These are phyloP conservation scores for Leishmania tropica DNA, from an alignment of 208 protist species.

Conservation along the genomic window DNA sequence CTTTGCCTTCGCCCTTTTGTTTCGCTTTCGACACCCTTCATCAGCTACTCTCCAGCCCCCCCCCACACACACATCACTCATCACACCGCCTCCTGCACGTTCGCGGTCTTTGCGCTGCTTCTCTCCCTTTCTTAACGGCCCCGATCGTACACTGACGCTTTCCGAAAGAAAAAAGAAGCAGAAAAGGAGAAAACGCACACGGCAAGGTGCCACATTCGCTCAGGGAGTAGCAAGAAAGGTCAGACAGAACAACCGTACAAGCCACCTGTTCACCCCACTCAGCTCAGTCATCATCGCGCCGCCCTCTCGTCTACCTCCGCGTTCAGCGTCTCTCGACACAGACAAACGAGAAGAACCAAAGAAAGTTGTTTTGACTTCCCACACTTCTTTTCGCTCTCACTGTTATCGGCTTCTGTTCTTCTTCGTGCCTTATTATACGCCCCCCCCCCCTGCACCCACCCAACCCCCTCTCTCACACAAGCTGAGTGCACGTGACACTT, in stretches of 20 bases:
- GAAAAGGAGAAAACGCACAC: neutral
- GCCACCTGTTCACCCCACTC: neutral
- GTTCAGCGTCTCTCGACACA: neutral
- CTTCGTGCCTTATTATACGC: neutral
- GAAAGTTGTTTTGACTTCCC: neutral
- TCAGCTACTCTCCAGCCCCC: neutral
- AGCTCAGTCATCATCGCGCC: neutral
- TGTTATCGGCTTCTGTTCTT: neutral
- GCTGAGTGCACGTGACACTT: neutral
- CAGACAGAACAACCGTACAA: neutral
- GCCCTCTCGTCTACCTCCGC: neutral
- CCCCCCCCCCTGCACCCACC: too few species aligned
- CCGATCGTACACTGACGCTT: neutral
- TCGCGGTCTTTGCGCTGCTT: neutral
- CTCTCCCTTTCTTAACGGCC: neutral
- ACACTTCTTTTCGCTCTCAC: neutral
- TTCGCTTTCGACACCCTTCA: neutral
- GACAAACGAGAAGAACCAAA: neutral
- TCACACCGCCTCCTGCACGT: neutral
- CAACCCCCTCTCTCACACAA: neutral
- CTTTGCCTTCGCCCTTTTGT: slow-evolving; percentile 5
- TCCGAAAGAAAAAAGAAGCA: neutral
- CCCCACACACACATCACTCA: too few species aligned
- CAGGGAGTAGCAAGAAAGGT: neutral
- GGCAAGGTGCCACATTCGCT: neutral